These are phyloP conservation scores for Capsella bursapastoris DNA, from an alignment of 345 rosid species.

Conservation along the genomic window DNA sequence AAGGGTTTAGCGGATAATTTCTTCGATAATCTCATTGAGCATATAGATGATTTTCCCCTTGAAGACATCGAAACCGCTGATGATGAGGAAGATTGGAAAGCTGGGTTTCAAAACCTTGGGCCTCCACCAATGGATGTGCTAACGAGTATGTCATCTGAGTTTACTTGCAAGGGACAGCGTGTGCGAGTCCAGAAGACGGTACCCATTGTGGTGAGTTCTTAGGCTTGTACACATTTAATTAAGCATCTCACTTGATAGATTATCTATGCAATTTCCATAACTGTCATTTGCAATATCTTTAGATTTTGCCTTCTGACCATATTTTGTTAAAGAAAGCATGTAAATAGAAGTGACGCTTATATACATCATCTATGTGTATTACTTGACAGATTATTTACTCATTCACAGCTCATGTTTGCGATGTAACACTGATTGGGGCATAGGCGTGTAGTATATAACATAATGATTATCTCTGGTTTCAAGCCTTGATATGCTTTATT, in stretches of 20 bases:
- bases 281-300: constrained; percentile 4
- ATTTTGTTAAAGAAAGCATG: not conserved
- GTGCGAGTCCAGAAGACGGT: constrained; percentile 37
- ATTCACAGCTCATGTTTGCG: too few relatives aligned
- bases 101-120: constrained; percentile 63
- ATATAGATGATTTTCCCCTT: constrained; percentile 49
- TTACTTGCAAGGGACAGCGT: constrained; percentile 40
- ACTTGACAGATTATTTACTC: not conserved
- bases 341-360: not conserved
- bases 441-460: not conserved
- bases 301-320: not conserved
- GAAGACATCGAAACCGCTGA: constrained; percentile 61
- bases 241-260: not conserved
- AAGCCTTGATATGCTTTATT: not conserved
- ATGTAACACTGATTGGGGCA: too few relatives aligned
- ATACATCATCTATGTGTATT: not conserved
- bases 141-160: constrained; percentile 50
- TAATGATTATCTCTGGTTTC: not conserved
- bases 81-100: constrained; percentile 64
- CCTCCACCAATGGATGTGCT: constrained; percentile 69
- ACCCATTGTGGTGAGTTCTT: constrained; percentile 54
- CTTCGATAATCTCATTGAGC: constrained; percentile 62
- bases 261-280: not conserved
- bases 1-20: constrained; percentile 64
- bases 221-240: not conserved